These are phyloP conservation scores for Eucalyptus pauciflora DNA, from an alignment of 345 rosid genomes.

Conservation along the genomic window DNA sequence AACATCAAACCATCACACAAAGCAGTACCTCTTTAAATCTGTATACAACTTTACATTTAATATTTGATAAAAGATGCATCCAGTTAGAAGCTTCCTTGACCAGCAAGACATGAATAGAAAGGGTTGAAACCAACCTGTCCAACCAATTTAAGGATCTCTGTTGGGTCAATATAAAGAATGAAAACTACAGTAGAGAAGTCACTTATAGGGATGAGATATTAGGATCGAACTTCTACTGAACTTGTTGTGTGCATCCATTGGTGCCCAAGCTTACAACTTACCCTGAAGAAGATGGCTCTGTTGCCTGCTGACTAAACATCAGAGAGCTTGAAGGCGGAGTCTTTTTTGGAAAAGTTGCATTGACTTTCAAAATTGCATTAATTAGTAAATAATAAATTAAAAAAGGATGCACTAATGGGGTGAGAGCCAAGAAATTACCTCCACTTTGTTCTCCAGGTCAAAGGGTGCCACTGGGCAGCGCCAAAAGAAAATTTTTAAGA, in stretches of 20 bases:
- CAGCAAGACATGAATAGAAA: not conserved
- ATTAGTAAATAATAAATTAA: not conserved
- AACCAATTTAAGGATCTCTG: not conserved
- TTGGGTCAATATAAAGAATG: not conserved
- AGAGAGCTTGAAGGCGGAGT: constrained; percentile 44
- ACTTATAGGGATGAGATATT: not conserved
- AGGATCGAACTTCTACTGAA: not conserved
- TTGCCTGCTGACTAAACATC: constrained; percentile 47
- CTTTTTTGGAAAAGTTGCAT: constrained; percentile 58
- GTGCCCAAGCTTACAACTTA: constrained; percentile 14
- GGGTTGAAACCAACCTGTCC: not conserved
- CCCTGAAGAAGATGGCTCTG: constrained; percentile 49
- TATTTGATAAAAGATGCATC: not conserved
- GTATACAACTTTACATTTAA: not conserved
- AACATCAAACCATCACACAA: not conserved
- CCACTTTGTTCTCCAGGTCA: not conserved
- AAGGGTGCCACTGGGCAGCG: not conserved
- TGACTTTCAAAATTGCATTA: constrained; percentile 66
- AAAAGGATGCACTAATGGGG: not conserved
- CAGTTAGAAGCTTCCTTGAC: not conserved
- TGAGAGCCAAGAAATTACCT: not conserved
- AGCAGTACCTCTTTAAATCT: not conserved
- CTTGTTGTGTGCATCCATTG: not conserved
- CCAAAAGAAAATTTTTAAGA: not conserved
- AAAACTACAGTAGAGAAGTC: not conserved